These are phyloP conservation scores for Pleochaeta shiraiana DNA, from an alignment of 2,329 filamentous ascomycete genomes.

Conservation along the genomic window DNA sequence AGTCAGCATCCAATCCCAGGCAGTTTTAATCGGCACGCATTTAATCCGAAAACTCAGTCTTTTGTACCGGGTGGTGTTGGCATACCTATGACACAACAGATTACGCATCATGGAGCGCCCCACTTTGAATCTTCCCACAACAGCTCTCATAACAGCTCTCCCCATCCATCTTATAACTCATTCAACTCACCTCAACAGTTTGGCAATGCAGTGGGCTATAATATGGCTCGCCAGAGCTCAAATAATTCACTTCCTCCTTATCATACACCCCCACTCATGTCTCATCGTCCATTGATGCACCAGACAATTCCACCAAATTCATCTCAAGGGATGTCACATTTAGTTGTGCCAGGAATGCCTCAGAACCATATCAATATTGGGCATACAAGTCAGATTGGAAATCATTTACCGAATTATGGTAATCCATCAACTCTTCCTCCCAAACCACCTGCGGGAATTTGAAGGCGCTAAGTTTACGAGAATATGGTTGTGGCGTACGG, in stretches of 20 bases:
- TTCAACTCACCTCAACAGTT: slow-evolving; percentile 17
- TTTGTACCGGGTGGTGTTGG: slow-evolving; percentile 50
- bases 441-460: slow-evolving; percentile 27
- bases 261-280: slow-evolving; percentile 19
- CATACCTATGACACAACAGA: slow-evolving; percentile 24
- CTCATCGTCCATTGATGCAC: slow-evolving; percentile 18
- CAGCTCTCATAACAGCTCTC: slow-evolving; percentile 17
- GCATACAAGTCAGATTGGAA: slow-evolving; percentile 19
- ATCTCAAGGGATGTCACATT: slow-evolving; percentile 12
- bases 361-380: slow-evolving; percentile 12
- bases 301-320: slow-evolving; percentile 15
- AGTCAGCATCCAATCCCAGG: slow-evolving; percentile 67
- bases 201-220: slow-evolving; percentile 17
- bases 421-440: slow-evolving; percentile 30
- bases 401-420: slow-evolving; percentile 33
- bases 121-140: too few species aligned
- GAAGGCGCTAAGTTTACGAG: slow-evolving; percentile 13
- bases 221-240: slow-evolving; percentile 19
- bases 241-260: slow-evolving; percentile 19
- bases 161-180: slow-evolving; percentile 24
- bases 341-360: slow-evolving; percentile 12
- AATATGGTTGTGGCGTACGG: slow-evolving; percentile 17
- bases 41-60: slow-evolving; percentile 86
- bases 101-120: slow-evolving; percentile 17
- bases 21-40: slow-evolving; percentile 63